Base-by-base conservation (phyloP, 1,139 yeast species). In the Pneumocystis sp. region DNA sequence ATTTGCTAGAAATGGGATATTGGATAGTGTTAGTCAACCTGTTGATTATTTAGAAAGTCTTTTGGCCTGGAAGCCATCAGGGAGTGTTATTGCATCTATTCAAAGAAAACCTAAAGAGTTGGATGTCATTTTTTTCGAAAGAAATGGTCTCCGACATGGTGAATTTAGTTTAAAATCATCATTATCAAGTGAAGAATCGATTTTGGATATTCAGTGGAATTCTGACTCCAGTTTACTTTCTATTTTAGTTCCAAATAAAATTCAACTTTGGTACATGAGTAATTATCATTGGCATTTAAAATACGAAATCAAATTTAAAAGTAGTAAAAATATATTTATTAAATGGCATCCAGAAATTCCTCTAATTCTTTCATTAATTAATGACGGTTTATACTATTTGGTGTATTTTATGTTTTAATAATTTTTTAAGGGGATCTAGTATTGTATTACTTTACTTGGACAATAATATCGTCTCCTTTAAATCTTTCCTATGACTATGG, bases 211-310 rank as follows among this genome's bases (percentile, higher is more conserved):
- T 25, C 80, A 82, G 60, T 95, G 98, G 98, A 89, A 93, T 67
- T 80, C 85, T 59, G 87, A 86, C 70, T 86, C 95, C 64, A 96
- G 90, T 70, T 80, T 89, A 1, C 77, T 95, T 66, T 87, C 96
- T 0, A 77, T 93, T 34, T 85, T 83, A 65, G 76, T 86, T 40
- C 70, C 76, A 1, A 81, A 85, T 69, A 77, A 83, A 45, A 80
- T 93, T 25, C 96, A 88, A 73, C 76, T 95, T 50, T 95, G 97
- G 97, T 85, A 95, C 0, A 81, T 88, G 1, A 91, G 89, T 72
- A 95, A 95, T 74, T 95, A 91, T 74, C 96, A 91, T 74, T 95
- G 98, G 97, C 89, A 87, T 74, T 79, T 91, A 70, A 93, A 95
- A 73, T 95, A 87, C 74, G 95, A 87, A 73, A 76, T 91, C 3